Evolutionary conservation across 2,329 filamentous ascomycete species (phyloP).

Genomic region (Ascochyta fabae): DNA sequence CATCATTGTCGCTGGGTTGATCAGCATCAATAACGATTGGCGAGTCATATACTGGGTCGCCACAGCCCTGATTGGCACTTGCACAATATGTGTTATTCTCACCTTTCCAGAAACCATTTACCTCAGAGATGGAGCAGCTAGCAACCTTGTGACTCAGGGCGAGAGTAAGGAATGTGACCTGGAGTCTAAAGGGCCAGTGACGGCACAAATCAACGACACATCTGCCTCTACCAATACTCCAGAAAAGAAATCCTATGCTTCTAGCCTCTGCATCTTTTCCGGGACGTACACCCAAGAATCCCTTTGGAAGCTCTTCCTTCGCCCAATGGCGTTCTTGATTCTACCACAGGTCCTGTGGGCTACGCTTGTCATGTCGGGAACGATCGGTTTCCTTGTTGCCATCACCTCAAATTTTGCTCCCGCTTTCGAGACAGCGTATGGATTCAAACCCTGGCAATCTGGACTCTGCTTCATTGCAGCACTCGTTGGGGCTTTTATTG

Average conservation of each 20-base stretch:
- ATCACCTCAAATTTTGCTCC: constrained; percentile 41
- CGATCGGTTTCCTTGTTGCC: constrained; percentile 60
- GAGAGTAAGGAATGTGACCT: neutral
- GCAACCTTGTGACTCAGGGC: neutral
- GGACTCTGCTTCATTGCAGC: constrained; percentile 64
- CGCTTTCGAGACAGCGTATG: constrained; percentile 52
- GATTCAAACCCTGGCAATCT: constrained; percentile 56
- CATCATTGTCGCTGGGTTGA: constrained; percentile 49
- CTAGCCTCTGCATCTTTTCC: neutral
- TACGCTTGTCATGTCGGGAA: constrained; percentile 61
- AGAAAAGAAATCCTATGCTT: neutral
- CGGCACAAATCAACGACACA: neutral
- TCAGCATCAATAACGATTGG: constrained; percentile 59
- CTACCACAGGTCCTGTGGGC: constrained; percentile 58
- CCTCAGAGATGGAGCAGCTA: neutral
- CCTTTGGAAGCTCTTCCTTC: constrained; percentile 56
- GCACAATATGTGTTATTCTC: constrained; percentile 58
- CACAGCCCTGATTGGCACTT: constrained; percentile 57
- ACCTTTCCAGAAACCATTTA: constrained; percentile 64
- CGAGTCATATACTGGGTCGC: constrained; percentile 61
- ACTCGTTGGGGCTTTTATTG: constrained; percentile 59
- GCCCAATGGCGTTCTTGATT: constrained; percentile 58
- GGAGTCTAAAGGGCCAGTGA: neutral
- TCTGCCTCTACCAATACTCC: neutral
- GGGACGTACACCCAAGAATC: constrained; percentile 55